phyloP scores from a whole-genome alignment of 2,329 filamentous ascomycete species.

The Trichoderma koningiopsis region DNA sequence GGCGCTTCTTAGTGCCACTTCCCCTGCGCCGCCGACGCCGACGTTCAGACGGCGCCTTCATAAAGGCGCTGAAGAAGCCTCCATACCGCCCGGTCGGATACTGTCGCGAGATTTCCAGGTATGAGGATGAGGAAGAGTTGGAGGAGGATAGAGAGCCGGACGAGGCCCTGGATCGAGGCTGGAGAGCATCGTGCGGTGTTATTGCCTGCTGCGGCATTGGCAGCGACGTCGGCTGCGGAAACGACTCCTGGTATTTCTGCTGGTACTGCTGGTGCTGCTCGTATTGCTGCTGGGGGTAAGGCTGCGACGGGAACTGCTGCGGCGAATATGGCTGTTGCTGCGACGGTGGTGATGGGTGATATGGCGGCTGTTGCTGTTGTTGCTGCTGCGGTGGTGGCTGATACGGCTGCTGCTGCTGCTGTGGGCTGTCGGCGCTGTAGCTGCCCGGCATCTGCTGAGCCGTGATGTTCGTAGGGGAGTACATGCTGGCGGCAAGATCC shows the following conservation, averaged over 20 bases:
- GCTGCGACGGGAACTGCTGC: neutral
- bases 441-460: constrained; percentile 23
- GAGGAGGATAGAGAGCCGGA: constrained; percentile 47
- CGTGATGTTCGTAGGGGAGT: constrained; percentile 27
- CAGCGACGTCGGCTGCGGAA: constrained; percentile 4
- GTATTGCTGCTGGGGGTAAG: neutral
- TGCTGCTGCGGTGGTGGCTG: constrained; percentile 4
- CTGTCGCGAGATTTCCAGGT: constrained; percentile 66
- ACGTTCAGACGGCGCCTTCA: constrained; percentile 60
- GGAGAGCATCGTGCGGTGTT: constrained; percentile 5
- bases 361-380: constrained; percentile 26
- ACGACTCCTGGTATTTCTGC: constrained; percentile 26
- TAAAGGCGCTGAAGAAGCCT: constrained; percentile 64
- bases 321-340: constrained; percentile 27
- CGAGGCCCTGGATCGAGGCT: constrained; percentile 33
- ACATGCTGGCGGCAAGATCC: constrained; percentile 29
- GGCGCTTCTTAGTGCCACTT: constrained; percentile 50
- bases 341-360: constrained; percentile 22
- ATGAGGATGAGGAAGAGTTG: constrained; percentile 56
- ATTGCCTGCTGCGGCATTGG: constrained; percentile 13
- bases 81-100: constrained; percentile 51
- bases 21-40: constrained; percentile 44
- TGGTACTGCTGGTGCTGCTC: constrained; percentile 28
- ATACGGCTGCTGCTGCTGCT: constrained; percentile 20
- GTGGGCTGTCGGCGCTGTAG: constrained; percentile 23